A percentile compares a stretch with the other conserved stretches of the same genome.
Evolutionary conservation across 2,329 filamentous ascomycete genomes (phyloP).

Genomic region (Aspergillus sp.): DNA sequence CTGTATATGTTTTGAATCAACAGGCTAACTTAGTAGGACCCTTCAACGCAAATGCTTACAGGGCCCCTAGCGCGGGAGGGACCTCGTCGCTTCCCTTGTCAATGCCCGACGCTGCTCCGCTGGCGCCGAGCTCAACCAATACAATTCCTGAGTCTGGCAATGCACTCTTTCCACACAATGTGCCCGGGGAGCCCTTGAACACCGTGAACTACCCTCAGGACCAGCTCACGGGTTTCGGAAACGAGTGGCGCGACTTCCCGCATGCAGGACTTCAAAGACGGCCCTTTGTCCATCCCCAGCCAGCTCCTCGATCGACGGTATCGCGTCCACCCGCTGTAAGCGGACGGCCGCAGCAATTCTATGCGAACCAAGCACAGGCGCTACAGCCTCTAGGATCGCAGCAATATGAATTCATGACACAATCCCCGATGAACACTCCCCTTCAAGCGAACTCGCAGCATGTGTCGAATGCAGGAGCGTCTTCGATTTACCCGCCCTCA

Average conservation of each 20-base stretch:
- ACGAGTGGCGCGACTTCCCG: not conserved
- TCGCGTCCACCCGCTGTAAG: not conserved
- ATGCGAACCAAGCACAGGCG: not conserved
- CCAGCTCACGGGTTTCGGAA: not conserved
- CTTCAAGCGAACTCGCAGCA: conserved; percentile 1
- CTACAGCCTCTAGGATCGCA: conserved; percentile 1
- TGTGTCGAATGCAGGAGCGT: not conserved
- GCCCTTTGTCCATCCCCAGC: not conserved
- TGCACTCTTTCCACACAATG: not conserved
- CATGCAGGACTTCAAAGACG: not conserved
- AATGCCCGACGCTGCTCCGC: not conserved
- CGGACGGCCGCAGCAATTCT: not conserved
- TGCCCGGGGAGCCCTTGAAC: not conserved
- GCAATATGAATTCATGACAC: conserved; percentile 3
- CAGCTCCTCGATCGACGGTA: conserved; percentile 1
- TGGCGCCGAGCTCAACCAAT: not conserved
- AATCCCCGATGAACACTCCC: not conserved
- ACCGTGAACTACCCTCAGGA: not conserved
- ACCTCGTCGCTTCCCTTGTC: no score
- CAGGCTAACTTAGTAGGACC: not conserved
- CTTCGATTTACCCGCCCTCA: conserved; percentile 1
- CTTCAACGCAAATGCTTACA: no score
- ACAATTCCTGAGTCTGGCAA: not conserved
- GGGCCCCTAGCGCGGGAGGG: no score
- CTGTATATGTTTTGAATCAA: not conserved